phyloP scores from a whole-genome alignment of 1,284 basidiomycete genomes.

The Malassezia globosa region DNA sequence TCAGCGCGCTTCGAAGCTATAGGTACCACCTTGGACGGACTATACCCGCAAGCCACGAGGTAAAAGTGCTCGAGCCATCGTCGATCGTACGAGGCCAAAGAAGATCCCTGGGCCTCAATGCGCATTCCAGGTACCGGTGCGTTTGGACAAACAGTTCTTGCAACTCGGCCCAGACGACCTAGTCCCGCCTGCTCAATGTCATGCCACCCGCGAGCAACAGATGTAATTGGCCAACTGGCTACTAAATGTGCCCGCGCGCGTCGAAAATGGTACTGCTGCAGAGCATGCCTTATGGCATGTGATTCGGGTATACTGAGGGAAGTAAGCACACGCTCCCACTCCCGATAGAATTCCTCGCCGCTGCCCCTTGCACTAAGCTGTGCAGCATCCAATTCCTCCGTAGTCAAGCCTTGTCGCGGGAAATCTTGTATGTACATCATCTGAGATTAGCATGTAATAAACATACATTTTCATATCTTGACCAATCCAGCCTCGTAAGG shows the following conservation, averaged over 20 bases:
- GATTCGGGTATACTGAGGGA: slow-evolving; percentile 25
- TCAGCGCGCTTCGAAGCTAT: slow-evolving; percentile 1
- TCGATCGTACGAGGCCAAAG: slow-evolving; percentile 28
- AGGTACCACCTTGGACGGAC: slow-evolving; percentile 21
- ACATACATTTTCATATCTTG: slow-evolving; percentile 36
- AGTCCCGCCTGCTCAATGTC: slow-evolving; percentile 31
- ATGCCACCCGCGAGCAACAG: slow-evolving; percentile 25
- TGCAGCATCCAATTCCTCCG: neutral
- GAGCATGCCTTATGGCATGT: slow-evolving; percentile 18
- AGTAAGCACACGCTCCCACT: slow-evolving; percentile 23
- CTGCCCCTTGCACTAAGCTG: neutral
- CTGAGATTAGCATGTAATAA: slow-evolving; percentile 1
- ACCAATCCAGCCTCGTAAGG: slow-evolving; percentile 38
- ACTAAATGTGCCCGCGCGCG: slow-evolving; percentile 24
- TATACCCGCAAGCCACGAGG: slow-evolving; percentile 24
- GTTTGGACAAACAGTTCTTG: neutral
- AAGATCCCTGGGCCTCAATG: slow-evolving; percentile 38
- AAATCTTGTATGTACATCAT: slow-evolving; percentile 38
- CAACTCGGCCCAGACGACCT: slow-evolving; percentile 20
- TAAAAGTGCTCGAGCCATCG: slow-evolving; percentile 44
- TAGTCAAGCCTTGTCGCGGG: slow-evolving; percentile 6
- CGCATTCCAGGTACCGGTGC: neutral
- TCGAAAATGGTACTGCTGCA: slow-evolving; percentile 20
- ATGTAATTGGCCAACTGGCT: slow-evolving; percentile 26
- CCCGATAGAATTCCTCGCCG: slow-evolving; percentile 21